Conservation (phyloP, 768 basidiomycete genomes). For the Amanita jacksonii region DNA sequence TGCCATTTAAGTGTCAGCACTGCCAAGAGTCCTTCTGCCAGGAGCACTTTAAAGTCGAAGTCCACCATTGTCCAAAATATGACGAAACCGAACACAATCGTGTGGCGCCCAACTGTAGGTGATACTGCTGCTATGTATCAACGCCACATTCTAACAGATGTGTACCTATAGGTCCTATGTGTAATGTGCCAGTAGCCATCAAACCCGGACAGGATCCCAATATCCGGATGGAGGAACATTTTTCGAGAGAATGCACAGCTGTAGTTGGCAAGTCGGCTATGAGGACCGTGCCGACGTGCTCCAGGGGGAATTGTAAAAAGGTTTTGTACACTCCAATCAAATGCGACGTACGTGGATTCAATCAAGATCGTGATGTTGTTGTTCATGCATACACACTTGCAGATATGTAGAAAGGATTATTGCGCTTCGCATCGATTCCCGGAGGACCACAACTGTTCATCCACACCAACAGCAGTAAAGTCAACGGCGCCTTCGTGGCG, state of each 20-base stretch:
- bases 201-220: constrained; percentile 77
- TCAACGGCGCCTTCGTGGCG: constrained; percentile 26
- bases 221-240: constrained; percentile 68
- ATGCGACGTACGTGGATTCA: constrained; percentile 50
- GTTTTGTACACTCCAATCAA: constrained; percentile 63
- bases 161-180: constrained; percentile 77
- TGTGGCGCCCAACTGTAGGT: constrained; percentile 41
- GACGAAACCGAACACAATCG: constrained; percentile 65
- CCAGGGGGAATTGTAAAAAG: constrained; percentile 57
- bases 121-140: constrained; percentile 38
- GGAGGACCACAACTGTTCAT: constrained; percentile 51
- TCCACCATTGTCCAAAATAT: constrained; percentile 60
- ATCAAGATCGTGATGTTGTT: not conserved
- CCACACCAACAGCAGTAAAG: constrained; percentile 12
- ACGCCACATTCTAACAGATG: not conserved
- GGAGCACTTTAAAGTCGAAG: constrained; percentile 65
- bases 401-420: constrained; percentile 68
- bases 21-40: constrained; percentile 64
- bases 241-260: constrained; percentile 54
- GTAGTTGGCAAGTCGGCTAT: constrained; percentile 51
- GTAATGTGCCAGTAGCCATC: constrained; percentile 65
- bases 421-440: constrained; percentile 79
- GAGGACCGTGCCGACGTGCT: constrained; percentile 48
- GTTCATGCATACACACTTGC: constrained; percentile 1
- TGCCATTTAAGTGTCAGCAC: constrained; percentile 82